Evolutionary conservation across 2,329 filamentous ascomycete genomes (phyloP).

Genomic region (Fusarium sp.): DNA sequence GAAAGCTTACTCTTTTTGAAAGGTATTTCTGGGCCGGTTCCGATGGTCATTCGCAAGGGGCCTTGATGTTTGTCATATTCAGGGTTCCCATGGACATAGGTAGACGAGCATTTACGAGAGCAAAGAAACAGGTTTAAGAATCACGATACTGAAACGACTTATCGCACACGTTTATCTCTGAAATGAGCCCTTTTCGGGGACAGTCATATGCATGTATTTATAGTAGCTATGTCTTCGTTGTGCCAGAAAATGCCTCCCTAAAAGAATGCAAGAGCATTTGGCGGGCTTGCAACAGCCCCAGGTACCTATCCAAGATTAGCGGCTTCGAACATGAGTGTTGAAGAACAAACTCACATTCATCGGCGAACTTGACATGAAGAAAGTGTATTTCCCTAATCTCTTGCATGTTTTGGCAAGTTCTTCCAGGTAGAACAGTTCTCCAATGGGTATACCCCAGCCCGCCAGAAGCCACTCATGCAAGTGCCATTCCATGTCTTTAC

Average conservation of each 20-base stretch:
- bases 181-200: background rate
- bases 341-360: conserved; percentile 45
- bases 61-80: background rate
- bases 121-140: background rate
- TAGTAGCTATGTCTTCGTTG: rapidly evolving
- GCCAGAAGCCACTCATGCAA: conserved; percentile 55
- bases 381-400: conserved; percentile 54
- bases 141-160: background rate
- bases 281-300: conserved; percentile 23
- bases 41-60: background rate
- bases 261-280: conserved; percentile 26
- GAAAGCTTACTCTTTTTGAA: too few species aligned
- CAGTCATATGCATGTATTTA: background rate
- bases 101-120: background rate
- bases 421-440: conserved; percentile 47
- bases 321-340: background rate
- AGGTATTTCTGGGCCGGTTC: background rate
- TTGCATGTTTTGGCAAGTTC: conserved; percentile 56
- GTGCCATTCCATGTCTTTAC: conserved; percentile 30
- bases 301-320: background rate
- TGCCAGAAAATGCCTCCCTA: background rate
- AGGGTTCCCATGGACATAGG: rapidly evolving
- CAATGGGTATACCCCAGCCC: conserved; percentile 56
- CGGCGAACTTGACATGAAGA: conserved; percentile 57
- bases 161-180: background rate